Evolutionary conservation across 2,329 filamentous ascomycete species (phyloP).

Genomic region (Thielaviopsis ethacetica): DNA sequence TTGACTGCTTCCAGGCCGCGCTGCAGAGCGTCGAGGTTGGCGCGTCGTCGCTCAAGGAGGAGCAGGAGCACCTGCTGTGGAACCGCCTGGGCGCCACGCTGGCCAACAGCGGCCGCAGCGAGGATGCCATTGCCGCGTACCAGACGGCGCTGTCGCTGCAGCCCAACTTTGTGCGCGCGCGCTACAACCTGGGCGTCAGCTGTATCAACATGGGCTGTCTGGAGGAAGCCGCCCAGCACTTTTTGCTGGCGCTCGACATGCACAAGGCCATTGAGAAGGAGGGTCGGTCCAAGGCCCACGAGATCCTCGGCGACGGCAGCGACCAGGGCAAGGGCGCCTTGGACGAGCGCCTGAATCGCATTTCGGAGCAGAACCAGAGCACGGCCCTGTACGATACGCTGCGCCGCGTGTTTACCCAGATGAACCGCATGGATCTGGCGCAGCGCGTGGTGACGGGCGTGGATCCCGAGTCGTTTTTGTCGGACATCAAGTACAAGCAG

Average conservation of each 20-base stretch:
- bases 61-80: conserved; percentile 88
- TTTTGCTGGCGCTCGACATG: conserved; percentile 85
- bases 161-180: conserved; percentile 89
- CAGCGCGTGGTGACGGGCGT: conserved; percentile 80
- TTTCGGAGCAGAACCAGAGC: conserved; percentile 90
- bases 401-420: conserved; percentile 86
- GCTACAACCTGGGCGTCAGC: conserved; percentile 90
- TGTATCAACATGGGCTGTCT: conserved; percentile 98
- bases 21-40: conserved; percentile 75
- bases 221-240: conserved; percentile 79
- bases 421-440: conserved; percentile 75
- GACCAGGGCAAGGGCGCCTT: conserved; percentile 22
- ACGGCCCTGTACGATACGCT: conserved; percentile 95
- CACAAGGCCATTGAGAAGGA: conserved; percentile 84
- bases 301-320: conserved; percentile 49
- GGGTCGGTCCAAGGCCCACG: conserved; percentile 65
- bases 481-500: conserved; percentile 44
- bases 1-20: conserved; percentile 92
- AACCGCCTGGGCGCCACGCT: conserved; percentile 92
- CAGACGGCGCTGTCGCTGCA: conserved; percentile 79
- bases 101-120: conserved; percentile 80
- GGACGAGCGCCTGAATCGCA: conserved; percentile 65
- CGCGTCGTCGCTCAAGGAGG: conserved; percentile 56
- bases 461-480: conserved; percentile 75
- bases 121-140: conserved; percentile 95